Percentiles rank a stretch among this genome's conserved stretches.
Evolutionary conservation across 2,329 filamentous ascomycete species (phyloP).

Genomic region (Penicillium psychrosexuale): DNA sequence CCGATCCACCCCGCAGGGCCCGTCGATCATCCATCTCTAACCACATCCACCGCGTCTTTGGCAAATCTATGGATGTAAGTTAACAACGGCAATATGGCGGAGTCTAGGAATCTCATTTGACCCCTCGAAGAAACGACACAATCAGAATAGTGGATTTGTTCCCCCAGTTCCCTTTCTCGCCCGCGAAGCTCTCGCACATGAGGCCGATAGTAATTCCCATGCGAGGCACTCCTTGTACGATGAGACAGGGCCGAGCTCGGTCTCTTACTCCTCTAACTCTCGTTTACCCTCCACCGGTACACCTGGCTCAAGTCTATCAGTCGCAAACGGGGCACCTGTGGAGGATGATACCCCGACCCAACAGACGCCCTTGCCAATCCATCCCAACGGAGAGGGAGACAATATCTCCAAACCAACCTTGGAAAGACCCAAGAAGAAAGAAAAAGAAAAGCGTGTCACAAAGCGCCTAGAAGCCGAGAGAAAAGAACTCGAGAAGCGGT

Average conservation of each 20-base stretch:
- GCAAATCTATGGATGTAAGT: conserved; percentile 17
- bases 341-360: conserved; percentile 9
- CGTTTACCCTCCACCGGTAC: conserved; percentile 16
- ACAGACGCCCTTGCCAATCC: neutral
- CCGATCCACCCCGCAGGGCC: conserved; percentile 18
- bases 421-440: conserved; percentile 20
- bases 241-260: conserved; percentile 15
- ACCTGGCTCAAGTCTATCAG: conserved; percentile 17
- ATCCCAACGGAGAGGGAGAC: conserved; percentile 5
- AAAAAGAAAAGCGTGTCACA: conserved; percentile 31
- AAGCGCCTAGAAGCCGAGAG: conserved; percentile 34
- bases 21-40: conserved; percentile 24
- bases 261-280: conserved; percentile 17
- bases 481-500: conserved; percentile 29
- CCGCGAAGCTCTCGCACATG: neutral
- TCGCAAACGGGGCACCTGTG: conserved; percentile 2
- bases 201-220: conserved; percentile 1
- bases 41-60: conserved; percentile 21
- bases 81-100: neutral
- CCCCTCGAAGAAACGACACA: conserved; percentile 11
- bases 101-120: neutral
- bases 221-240: conserved; percentile 7
- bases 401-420: conserved; percentile 19
- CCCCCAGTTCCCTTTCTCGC: neutral
- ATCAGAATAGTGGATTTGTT: neutral